Base-by-base conservation (phyloP, 805 yeast genomes). In the Yamadazyma akitaensis region DNA sequence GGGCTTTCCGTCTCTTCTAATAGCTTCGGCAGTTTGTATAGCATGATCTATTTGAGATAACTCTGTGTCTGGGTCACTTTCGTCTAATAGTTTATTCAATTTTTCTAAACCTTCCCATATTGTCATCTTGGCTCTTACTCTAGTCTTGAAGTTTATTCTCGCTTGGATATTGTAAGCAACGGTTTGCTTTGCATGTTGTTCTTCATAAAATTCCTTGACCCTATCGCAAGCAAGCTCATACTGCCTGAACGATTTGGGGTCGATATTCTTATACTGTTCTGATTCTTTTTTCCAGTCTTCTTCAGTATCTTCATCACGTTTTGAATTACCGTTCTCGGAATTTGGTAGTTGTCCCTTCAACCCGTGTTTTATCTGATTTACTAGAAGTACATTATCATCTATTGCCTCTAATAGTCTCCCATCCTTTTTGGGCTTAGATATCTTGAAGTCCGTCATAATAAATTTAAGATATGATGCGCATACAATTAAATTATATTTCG, bases 21-120 rank as follows among this genome's bases (percentile, higher is more conserved):
- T 84, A 4, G 88, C 88, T 57, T 84, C 88, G 2, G 89, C 89
- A 0, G 89, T 84, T 61, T 84, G 89, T 19, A 84, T 58, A 2
- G 88, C 88, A 60, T 84, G 90, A 53, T 84, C 88, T 43, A 84
- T 84, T 55, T 84, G 89, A 0, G 88, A 81, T 18, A 84, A 66
- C 57, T 83, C 87, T 0, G 88, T 84, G 59, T 84, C 90, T 0
- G 90, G 90, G 59, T 84, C 90, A 43, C 84, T 77, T 43, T 84
- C 88, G 59, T 84, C 90, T 19, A 84, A 69, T 16, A 84, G 63
- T 51, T 79, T 76, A 57, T 83, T 84, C 33, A 84, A 65, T 50
- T 77, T 78, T 45, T 78, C 77, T 13, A 84, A 60, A 0, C 88
- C 89, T 48, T 81, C 88, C 90, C 90, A 84, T 6, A 84, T 74